A percentile compares a stretch with the other conserved stretches of the same genome.
Conservation (phyloP, 495 filamentous ascomycete species). For the Hamigera avellanea region DNA sequence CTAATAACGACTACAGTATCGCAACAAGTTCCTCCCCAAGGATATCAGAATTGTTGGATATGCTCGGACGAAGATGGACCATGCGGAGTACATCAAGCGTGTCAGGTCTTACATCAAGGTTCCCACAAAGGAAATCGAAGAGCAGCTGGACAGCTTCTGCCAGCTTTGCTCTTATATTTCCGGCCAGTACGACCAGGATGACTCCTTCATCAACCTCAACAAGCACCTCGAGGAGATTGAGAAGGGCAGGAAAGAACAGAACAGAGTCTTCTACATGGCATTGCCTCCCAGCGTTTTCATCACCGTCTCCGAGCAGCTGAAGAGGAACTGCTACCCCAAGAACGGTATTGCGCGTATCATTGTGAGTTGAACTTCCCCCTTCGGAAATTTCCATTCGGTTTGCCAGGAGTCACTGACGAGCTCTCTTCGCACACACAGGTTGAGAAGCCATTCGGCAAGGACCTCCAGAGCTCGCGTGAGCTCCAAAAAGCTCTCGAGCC, state of each 20-base stretch:
- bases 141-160: slow-evolving; percentile 85
- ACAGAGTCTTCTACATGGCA: slow-evolving; percentile 99
- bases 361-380: slow-evolving; percentile 35
- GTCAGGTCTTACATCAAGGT: slow-evolving; percentile 99
- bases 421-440: slow-evolving; percentile 47
- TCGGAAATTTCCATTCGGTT: not conserved
- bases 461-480: slow-evolving; percentile 85
- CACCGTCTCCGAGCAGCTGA: slow-evolving; percentile 91
- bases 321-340: slow-evolving; percentile 89
- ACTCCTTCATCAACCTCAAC: slow-evolving; percentile 79
- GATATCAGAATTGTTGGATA: slow-evolving; percentile 97
- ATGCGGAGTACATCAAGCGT: slow-evolving; percentile 82
- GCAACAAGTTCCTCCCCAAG: slow-evolving; percentile 97
- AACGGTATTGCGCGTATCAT: slow-evolving; percentile 88
- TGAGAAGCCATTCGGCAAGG: slow-evolving; percentile 99
- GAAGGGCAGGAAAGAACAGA: slow-evolving; percentile 65
- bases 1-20: slow-evolving; percentile 47
- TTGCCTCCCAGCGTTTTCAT: slow-evolving; percentile 96
- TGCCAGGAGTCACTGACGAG: too few relatives aligned
- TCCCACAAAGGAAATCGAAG: slow-evolving; percentile 93
- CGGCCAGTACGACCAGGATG: slow-evolving; percentile 95
- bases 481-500: slow-evolving; percentile 91
- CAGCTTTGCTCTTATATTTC: slow-evolving; percentile 82
- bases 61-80: slow-evolving; percentile 99
- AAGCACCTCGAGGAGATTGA: slow-evolving; percentile 87